Percentiles rank a stretch among this genome's conserved stretches.
These are phyloP conservation scores for Delonix regia DNA, from an alignment of 306 rosid species.

Conservation along the genomic window DNA sequence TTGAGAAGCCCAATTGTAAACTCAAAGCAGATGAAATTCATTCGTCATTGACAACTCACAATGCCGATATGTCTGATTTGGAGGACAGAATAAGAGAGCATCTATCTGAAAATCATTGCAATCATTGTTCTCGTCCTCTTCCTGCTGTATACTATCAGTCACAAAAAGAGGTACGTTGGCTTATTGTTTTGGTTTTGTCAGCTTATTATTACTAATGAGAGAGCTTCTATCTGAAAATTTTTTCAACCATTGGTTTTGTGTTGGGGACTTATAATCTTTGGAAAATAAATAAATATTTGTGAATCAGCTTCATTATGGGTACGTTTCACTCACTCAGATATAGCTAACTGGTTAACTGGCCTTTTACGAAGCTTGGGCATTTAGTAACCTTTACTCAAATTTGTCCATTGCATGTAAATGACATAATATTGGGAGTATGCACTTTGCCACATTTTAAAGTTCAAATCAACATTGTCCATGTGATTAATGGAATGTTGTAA, in stretches of 20 bases:
- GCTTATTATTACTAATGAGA: constrained; percentile 12
- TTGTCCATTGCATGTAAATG: background rate
- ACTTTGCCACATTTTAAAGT: background rate
- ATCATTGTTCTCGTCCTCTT: constrained; percentile 78
- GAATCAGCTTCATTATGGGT: background rate
- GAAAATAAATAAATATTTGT: background rate
- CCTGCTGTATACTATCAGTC: constrained; percentile 83
- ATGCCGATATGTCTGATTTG: constrained; percentile 62
- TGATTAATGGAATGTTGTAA: background rate
- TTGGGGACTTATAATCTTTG: background rate
- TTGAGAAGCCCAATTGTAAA: constrained; percentile 90
- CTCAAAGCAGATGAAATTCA: constrained; percentile 75
- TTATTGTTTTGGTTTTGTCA: constrained; percentile 27
- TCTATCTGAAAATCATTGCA: constrained; percentile 89
- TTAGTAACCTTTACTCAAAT: background rate
- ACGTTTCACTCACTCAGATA: background rate
- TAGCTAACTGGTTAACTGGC: constrained; percentile 5
- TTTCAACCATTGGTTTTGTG: background rate
- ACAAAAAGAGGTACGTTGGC: constrained; percentile 79
- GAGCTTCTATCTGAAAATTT: background rate
- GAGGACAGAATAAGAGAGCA: constrained; percentile 86
- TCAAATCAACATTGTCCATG: background rate
- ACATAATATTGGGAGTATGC: background rate
- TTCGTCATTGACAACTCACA: constrained; percentile 48
- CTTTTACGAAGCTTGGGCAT: constrained; percentile 5